phyloP scores from a whole-genome alignment of 1,139 yeast genomes.

The Blastobotrys arbuscula region DNA sequence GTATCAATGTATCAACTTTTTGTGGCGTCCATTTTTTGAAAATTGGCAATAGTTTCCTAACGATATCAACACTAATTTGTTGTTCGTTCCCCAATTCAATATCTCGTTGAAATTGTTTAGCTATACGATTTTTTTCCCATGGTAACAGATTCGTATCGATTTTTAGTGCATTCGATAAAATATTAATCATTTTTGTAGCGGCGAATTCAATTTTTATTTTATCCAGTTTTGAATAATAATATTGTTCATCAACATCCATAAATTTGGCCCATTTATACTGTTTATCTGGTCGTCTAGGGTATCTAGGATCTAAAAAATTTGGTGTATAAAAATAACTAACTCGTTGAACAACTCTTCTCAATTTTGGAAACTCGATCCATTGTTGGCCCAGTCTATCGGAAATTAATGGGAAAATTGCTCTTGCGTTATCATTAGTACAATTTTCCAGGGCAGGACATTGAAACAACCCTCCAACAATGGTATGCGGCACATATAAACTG shows the following conservation, averaged over 20 bases:
- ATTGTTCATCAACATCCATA: slow-evolving; percentile 49
- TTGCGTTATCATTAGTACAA: slow-evolving; percentile 32
- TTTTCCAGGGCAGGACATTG: slow-evolving; percentile 42
- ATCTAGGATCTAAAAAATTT: slow-evolving; percentile 40
- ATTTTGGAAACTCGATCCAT: slow-evolving; percentile 23
- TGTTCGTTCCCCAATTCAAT: background rate
- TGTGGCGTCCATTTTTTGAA: slow-evolving; percentile 10
- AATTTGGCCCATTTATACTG: slow-evolving; percentile 45
- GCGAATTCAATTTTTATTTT: slow-evolving; percentile 36
- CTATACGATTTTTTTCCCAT: slow-evolving; percentile 23
- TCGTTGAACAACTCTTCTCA: slow-evolving; percentile 37
- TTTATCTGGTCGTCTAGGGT: slow-evolving; percentile 31
- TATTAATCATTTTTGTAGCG: slow-evolving; percentile 20
- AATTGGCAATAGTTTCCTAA: slow-evolving; percentile 6
- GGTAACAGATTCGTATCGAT: slow-evolving; percentile 17
- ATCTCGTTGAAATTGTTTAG: slow-evolving; percentile 14
- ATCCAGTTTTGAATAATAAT: slow-evolving; percentile 41
- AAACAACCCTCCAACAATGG: slow-evolving; percentile 63
- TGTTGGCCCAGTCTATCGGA: slow-evolving; percentile 48
- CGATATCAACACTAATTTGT: background rate
- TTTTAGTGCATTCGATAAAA: slow-evolving; percentile 13
- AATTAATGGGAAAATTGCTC: slow-evolving; percentile 53
- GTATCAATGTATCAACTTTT: slow-evolving; percentile 3
- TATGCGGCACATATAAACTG: slow-evolving; percentile 50
- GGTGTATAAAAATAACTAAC: slow-evolving; percentile 59